A percentile compares a stretch with the other conserved stretches of the same genome.
Evolutionary conservation across 495 filamentous ascomycete genomes (phyloP).

Genomic region (Melanomma pulvis-pyrius): DNA sequence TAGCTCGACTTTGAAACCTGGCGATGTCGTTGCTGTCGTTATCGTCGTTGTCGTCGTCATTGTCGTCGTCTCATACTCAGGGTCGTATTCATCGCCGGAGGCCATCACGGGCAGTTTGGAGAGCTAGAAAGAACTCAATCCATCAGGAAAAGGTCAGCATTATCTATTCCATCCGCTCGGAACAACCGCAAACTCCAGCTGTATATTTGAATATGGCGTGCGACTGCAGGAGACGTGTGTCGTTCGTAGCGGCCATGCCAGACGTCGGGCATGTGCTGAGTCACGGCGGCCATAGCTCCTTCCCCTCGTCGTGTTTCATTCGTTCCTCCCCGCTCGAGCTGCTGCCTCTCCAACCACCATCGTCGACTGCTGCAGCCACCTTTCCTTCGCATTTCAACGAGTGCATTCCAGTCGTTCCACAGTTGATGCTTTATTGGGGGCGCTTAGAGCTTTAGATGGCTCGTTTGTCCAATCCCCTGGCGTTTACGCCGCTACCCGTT

Average conservation of each 20-base stretch:
- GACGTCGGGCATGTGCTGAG: background rate
- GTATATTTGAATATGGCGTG: too few species aligned
- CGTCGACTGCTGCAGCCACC: background rate
- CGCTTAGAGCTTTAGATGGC: constrained; percentile 27
- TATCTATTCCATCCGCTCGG: too few species aligned
- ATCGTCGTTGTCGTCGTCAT: background rate
- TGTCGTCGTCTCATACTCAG: background rate
- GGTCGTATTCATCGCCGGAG: too few species aligned
- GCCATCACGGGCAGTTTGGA: too few species aligned
- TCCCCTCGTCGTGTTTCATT: constrained; percentile 6
- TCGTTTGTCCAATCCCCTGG: constrained; percentile 56
- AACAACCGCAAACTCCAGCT: too few species aligned
- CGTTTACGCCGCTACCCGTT: constrained; percentile 55
- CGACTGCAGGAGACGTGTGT: too few species aligned
- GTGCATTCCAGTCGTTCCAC: background rate
- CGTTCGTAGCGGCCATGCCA: too few species aligned
- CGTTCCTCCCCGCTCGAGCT: constrained; percentile 25
- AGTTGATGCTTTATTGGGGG: constrained; percentile 20
- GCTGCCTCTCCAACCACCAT: constrained; percentile 30
- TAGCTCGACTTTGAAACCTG: background rate
- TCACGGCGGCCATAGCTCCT: background rate
- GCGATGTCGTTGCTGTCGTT: background rate
- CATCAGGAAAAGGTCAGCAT: too few species aligned
- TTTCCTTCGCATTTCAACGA: background rate
- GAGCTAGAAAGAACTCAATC: too few species aligned